phyloP scores from a whole-genome alignment of 1,284 basidiomycete genomes.

The Marasmius tenuissimus region DNA sequence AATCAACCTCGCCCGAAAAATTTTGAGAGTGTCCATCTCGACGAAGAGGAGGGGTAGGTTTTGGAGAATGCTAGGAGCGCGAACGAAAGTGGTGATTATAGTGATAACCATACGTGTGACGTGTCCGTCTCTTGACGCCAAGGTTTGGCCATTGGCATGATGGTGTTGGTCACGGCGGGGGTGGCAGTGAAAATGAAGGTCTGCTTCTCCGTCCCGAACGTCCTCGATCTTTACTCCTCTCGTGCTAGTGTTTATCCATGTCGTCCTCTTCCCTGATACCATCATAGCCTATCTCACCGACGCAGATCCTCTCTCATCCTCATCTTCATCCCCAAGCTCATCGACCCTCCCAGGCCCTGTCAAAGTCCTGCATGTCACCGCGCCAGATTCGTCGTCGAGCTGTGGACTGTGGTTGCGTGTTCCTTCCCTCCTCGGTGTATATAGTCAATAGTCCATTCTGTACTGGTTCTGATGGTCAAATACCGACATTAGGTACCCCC shows the following conservation, averaged over 20 bases:
- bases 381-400: slow-evolving; percentile 19
- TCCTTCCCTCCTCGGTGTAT: slow-evolving; percentile 22
- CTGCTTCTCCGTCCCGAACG: no score
- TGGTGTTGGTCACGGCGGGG: no score
- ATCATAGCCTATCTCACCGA: not conserved
- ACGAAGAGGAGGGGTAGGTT: not conserved
- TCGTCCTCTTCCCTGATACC: not conserved
- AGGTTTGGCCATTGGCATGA: not conserved
- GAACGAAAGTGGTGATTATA: not conserved
- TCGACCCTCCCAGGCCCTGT: not conserved
- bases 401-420: slow-evolving; percentile 17
- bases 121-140: not conserved
- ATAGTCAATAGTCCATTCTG: slow-evolving; percentile 22
- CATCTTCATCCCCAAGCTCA: not conserved
- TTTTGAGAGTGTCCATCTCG: not conserved
- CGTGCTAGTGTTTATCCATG: not conserved
- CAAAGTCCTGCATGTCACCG: slow-evolving; percentile 14
- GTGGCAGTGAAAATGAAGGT: no score
- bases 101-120: not conserved
- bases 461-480: slow-evolving; percentile 42
- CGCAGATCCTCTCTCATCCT: not conserved
- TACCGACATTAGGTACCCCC: slow-evolving; percentile 38
- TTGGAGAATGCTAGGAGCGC: not conserved
- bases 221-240: not conserved
- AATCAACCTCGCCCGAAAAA: not conserved